Conservation (phyloP, 768 basidiomycete species). For the Cyathus striatus region DNA sequence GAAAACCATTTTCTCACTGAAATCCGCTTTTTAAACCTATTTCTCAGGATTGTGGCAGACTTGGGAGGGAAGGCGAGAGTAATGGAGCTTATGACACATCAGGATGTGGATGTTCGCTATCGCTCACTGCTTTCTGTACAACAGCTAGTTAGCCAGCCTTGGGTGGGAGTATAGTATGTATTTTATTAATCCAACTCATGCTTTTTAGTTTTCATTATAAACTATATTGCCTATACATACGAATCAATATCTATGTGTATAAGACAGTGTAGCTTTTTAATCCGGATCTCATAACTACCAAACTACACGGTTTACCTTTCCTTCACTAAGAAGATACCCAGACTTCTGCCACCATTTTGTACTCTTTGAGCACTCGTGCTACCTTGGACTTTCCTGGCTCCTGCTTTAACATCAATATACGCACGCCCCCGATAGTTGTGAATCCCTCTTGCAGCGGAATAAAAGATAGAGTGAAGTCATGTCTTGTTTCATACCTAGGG, state of each 20-base stretch:
- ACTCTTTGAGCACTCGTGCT: constrained; percentile 58
- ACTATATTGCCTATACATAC: too few relatives aligned
- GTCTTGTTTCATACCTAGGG: constrained; percentile 31
- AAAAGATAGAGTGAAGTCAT: constrained; percentile 63
- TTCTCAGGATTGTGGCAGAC: constrained; percentile 66
- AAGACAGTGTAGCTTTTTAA: too few relatives aligned
- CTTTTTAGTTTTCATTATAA: neutral
- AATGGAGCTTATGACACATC: constrained; percentile 92
- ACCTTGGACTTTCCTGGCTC: constrained; percentile 19
- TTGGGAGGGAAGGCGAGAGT: constrained; percentile 82
- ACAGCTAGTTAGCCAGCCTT: constrained; percentile 86
- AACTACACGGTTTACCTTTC: neutral
- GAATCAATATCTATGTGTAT: neutral
- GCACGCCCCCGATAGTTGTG: constrained; percentile 59
- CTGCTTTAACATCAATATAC: constrained; percentile 54
- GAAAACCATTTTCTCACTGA: constrained; percentile 14
- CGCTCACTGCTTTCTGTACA: constrained; percentile 88
- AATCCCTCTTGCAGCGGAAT: constrained; percentile 58
- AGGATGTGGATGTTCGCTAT: constrained; percentile 87
- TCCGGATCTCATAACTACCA: too few relatives aligned
- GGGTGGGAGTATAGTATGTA: constrained; percentile 57
- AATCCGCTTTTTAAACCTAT: neutral
- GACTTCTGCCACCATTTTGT: constrained; percentile 67
- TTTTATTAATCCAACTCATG: too few relatives aligned
- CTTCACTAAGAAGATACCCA: constrained; percentile 43